phyloP scores from a whole-genome alignment of 305 asterid species.

The Fraxinus floribunda region DNA sequence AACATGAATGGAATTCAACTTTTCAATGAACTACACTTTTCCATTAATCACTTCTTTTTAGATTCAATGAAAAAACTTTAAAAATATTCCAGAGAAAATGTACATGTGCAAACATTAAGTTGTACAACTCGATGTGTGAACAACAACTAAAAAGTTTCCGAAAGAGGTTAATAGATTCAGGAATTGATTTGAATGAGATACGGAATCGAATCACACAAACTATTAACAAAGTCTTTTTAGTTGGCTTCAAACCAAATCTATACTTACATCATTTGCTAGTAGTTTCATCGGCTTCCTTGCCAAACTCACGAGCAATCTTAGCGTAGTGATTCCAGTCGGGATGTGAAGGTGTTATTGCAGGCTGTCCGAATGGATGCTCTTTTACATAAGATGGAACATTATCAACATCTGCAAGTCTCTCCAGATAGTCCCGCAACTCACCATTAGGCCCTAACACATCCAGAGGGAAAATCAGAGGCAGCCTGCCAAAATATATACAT shows the following conservation, averaged over 20 bases:
- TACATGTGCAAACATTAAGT: neutral
- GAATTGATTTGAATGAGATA: neutral
- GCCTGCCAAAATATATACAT: neutral
- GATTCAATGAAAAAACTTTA: too few relatives aligned
- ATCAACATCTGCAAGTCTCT: constrained; percentile 38
- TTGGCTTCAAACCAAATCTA: neutral
- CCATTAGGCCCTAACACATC: constrained; percentile 37
- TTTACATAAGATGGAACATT: constrained; percentile 58
- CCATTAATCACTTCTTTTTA: too few relatives aligned
- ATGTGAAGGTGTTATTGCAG: constrained; percentile 42
- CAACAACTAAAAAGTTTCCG: too few relatives aligned
- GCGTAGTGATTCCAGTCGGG: constrained; percentile 45
- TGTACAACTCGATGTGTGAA: neutral
- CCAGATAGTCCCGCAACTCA: constrained; percentile 39
- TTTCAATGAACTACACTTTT: too few relatives aligned
- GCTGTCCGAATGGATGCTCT: constrained; percentile 47
- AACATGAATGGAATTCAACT: neutral
- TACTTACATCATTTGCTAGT: neutral
- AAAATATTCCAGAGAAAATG: neutral
- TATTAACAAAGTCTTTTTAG: neutral
- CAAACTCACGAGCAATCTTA: constrained; percentile 26
- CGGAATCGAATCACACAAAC: neutral
- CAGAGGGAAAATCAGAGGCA: neutral
- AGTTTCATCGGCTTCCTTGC: constrained; percentile 3
- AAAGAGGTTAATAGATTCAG: neutral